Base-by-base conservation (phyloP, 805 yeast species). In the Monosporozyma aerobia region DNA sequence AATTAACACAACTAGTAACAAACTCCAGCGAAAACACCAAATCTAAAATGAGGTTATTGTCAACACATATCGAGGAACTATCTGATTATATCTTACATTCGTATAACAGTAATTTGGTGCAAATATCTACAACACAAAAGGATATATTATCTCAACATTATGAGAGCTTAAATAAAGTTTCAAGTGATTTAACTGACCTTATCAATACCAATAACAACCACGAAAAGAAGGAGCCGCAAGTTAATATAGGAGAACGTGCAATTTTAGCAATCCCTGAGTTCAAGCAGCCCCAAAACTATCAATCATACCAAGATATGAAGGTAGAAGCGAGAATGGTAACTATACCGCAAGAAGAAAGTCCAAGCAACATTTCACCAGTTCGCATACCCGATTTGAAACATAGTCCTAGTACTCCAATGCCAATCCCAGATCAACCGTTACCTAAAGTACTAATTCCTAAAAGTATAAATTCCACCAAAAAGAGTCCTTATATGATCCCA, bases 401-500 rank as follows among this genome's bases (percentile, higher is more conserved):
- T 19, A 57, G 22, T 37, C 67, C 67, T 2, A 57, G 58, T 33
- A 63, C 67, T 1, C 67, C 67, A 1, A 59, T 63, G 9, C 67
- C 67, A 1, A 57, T 63, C 3, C 67, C 67, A 22, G 67, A 63
- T 46, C 64, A 58, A 35, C 65, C 67, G 1, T 44, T 60, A 23
- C 57, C 65, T 7, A 61, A 57, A 47, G 67, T 63, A 5, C 44
- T 63, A 8, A 51, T 60, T 27, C 65, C 67, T 0, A 61, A 63
- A 44, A 61, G 64, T 47, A 54, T 63, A 10, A 63, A 63, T 32
- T 58, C 67, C 0, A 57, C 56, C 10, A 48, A 56, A 5, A 60
- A 56, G 40, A 52, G 62, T 16, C 49, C 59, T 3, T 44, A 47
- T n/a, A 56, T 58, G 3, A 16, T 52, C 8, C 57, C 62, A 5